Evolutionary conservation across 306 rosid species (phyloP).

Genomic region (Malus sieversii): DNA sequence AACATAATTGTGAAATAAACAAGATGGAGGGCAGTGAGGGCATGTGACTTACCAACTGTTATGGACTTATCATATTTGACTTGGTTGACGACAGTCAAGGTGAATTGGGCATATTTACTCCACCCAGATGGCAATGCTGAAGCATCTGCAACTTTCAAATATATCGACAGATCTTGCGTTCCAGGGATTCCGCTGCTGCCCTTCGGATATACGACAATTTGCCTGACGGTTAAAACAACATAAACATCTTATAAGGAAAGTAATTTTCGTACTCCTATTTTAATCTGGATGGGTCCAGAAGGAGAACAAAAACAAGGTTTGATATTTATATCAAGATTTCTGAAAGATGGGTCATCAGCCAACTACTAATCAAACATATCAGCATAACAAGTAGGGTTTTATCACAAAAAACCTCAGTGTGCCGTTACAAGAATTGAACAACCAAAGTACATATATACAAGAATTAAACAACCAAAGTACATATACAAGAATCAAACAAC

Average conservation of each 20-base stretch:
- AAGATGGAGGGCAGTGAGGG: not conserved
- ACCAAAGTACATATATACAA: no score
- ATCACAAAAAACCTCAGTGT: no score
- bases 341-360: no score
- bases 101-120: constrained; percentile 5
- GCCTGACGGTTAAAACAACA: not conserved
- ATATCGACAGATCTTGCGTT: constrained; percentile 3
- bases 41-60: not conserved
- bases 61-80: not conserved
- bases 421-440: not conserved
- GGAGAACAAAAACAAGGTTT: no score
- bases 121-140: constrained; percentile 6
- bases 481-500: no score
- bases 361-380: no score
- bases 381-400: no score
- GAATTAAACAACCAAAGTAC: no score
- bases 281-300: no score
- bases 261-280: no score
- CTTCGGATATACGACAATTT: constrained; percentile 6
- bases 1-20: not conserved
- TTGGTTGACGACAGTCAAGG: constrained; percentile 13
- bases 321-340: no score
- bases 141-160: constrained; percentile 10
- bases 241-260: no score
- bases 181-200: constrained; percentile 8